phyloP scores from a whole-genome alignment of 768 basidiomycete genomes.

The Macrolepiota albuminosa region DNA sequence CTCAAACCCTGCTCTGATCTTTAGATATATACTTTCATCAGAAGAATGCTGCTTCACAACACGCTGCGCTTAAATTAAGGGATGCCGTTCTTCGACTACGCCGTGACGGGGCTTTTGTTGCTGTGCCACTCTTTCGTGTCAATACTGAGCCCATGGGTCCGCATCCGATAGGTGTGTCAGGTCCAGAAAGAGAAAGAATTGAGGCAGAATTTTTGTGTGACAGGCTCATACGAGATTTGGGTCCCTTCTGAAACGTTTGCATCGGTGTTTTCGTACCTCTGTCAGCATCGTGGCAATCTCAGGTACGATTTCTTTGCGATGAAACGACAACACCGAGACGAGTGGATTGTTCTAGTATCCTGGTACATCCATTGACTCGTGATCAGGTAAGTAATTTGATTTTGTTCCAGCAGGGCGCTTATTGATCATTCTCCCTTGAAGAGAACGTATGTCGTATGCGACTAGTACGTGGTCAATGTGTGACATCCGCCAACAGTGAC shows the following conservation, averaged over 20 bases:
- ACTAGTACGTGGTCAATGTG: background rate
- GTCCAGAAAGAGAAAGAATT: background rate
- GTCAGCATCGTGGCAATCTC: conserved; percentile 58
- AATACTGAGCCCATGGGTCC: conserved; percentile 68
- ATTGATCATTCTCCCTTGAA: conserved; percentile 17
- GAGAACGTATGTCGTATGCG: conserved; percentile 40
- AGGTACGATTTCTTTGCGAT: conserved; percentile 39
- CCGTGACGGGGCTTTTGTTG: conserved; percentile 73
- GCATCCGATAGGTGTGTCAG: conserved; percentile 63
- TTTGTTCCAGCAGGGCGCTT: background rate
- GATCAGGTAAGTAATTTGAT: conserved; percentile 47
- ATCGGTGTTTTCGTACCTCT: conserved; percentile 74
- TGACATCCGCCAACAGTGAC: conserved; percentile 38
- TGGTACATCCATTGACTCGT: conserved; percentile 71
- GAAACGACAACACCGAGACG: background rate
- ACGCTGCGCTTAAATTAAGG: conserved; percentile 61
- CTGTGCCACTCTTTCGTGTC: conserved; percentile 70
- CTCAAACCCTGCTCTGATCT: background rate
- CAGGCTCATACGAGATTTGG: conserved; percentile 80
- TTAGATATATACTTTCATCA: conserved; percentile 80
- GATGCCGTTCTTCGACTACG: conserved; percentile 69
- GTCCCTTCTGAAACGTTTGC: conserved; percentile 69
- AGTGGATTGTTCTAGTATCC: conserved; percentile 39
- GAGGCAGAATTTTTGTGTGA: background rate
- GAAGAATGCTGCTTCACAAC: conserved; percentile 53